Evolutionary conservation across 345 rosid species (phyloP), one percentile per base, ranked within the genome.

Genomic region (Eucalyptus curtisii): DNA sequence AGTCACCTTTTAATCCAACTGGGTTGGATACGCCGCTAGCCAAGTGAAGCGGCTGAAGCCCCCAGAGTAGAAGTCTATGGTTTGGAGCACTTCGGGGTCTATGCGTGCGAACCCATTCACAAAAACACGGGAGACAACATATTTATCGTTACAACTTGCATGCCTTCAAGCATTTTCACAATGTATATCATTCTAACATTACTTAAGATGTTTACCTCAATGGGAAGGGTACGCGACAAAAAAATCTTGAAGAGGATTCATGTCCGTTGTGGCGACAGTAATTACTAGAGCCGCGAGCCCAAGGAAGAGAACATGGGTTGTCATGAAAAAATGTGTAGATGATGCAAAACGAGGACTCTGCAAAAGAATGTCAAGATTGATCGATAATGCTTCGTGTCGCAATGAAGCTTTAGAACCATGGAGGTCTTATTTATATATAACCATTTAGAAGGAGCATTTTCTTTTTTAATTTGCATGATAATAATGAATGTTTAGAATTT

Each of bases 241-340:
- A 82, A 90, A 90, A 87, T 90, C 89, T 49, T 87, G 92, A 10
- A 90, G 45, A 40, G 90, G 80, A 86, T 89, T 86, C n/a, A 7
- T 85, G 7, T 89, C 89, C n/a, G 68, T 53, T 8, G 80, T 48
- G 2, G 55, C 88, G 30, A 66, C 50, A 16, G 71, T 5, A 45
- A 68, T 40, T 33, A 88, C 59, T 14, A 88, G 86, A 24, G 66
- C 86, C 3, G 86, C 19, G 27, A 88, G 5, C 8, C 53, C 49
- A n/a, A 80, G 19, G 66, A 80, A 50, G 86, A 50, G 42, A 50
- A 53, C 40, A 64, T 37, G 76, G 14, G 71, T 42, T 27, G 68
- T 31, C 88, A 87, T 1, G 49, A 87, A 86, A 37, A 20, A 48
- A 27, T 31, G 79, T 13, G 44, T 37, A 2, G 87, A 31, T 66